phyloP scores from a whole-genome alignment of 1,284 basidiomycete genomes.

The Cystobasidium slooffiae region DNA sequence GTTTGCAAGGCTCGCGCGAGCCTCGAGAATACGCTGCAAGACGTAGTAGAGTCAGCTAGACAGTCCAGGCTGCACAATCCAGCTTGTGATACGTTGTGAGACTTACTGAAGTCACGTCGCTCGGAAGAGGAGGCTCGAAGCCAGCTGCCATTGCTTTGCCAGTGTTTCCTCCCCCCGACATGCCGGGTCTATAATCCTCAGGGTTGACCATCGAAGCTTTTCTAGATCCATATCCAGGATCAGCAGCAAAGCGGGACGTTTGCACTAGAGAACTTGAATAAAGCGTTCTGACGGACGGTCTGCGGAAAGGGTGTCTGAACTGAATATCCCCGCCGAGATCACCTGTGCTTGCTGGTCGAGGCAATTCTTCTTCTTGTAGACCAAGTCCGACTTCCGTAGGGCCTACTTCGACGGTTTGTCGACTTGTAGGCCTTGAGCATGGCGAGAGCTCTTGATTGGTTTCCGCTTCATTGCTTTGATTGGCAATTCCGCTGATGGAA shows the following conservation, averaged over 20 bases:
- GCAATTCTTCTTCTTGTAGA: background rate
- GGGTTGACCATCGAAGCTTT: slow-evolving; percentile 40
- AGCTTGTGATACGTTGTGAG: background rate
- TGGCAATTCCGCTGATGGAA: background rate
- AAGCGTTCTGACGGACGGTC: slow-evolving; percentile 27
- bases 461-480: background rate
- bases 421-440: slow-evolving; percentile 1
- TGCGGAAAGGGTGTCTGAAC: slow-evolving; percentile 21
- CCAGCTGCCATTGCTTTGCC: slow-evolving; percentile 34
- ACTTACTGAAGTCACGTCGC: slow-evolving; percentile 22
- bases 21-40: slow-evolving; percentile 25
- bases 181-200: slow-evolving; percentile 45
- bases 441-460: background rate
- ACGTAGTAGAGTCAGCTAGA: background rate
- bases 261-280: slow-evolving; percentile 16
- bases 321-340: slow-evolving; percentile 22
- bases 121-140: slow-evolving; percentile 30
- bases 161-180: slow-evolving; percentile 5
- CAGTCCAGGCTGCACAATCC: background rate
- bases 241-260: slow-evolving; percentile 5
- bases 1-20: slow-evolving; percentile 11
- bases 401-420: background rate
- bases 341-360: slow-evolving; percentile 10
- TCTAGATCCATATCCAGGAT: slow-evolving; percentile 30
- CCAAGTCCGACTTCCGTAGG: slow-evolving; percentile 6